Base-by-base conservation (phyloP, 2,329 filamentous ascomycete genomes). In the Aspergillus novofumigatus region DNA sequence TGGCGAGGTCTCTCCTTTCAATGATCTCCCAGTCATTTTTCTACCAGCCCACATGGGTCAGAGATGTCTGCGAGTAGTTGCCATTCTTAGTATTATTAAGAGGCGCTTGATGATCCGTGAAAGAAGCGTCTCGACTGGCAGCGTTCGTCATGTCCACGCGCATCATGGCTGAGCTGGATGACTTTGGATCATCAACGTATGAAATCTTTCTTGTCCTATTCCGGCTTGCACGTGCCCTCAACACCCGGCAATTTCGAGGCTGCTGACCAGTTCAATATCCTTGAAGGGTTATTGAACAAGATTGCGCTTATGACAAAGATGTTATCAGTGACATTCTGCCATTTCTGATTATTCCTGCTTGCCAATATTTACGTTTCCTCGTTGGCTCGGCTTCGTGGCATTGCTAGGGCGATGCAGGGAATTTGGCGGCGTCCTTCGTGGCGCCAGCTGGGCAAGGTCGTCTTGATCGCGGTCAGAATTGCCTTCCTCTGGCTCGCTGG, bases 251-350 rank as follows among this genome's bases (percentile, higher is more conserved):
- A 14, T 56, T 55, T 44, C 47, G 53, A 62, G 55, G 52, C 56
- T 58, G 54, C 60, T 51, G 44, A 28, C 52, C 42, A 61, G 52
- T 59, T 44, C 52, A 53, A 51, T 41, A 54, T 58, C 59, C 49
- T 51, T 53, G 50, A 57, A 38, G 38, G 54, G 53, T 47, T 45
- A 53, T 55, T 60, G 52, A 55, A 62, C 52, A 52, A 50, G 54
- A 61, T 50, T 29, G 56, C 42, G 41, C 55, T 57, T 55, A 56
- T 60, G 50, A 49, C 49, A 21, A 55, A 49, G 45, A 57, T 65
- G 52, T 54, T 47, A 53, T 58, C 49, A 49, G 53, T 56, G 51
- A 38, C 25, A 44, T 51, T 54, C 56, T 54, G 47, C 48, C 59
- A 29, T 41, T 52, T 48, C 50, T 56, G 21, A 53, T 56, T 57